Conservation (phyloP, 768 basidiomycete species). For the Pholiota microspora region DNA sequence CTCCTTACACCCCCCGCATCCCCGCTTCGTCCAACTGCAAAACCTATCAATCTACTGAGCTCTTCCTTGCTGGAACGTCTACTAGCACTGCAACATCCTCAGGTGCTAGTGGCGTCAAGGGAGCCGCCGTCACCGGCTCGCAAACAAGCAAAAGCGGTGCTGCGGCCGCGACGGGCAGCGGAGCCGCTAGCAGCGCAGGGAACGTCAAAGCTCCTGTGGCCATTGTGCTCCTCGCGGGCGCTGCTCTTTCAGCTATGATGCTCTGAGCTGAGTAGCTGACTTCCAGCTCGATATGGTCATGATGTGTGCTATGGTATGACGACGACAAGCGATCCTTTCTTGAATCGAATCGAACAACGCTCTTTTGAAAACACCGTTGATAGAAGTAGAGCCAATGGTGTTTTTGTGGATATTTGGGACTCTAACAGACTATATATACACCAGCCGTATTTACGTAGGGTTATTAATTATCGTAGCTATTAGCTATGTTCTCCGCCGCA, state of each 20-base stretch:
- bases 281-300: no score
- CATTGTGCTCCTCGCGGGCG: neutral
- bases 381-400: no score
- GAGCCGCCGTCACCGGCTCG: neutral
- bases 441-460: no score
- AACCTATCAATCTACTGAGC: slow-evolving; percentile 26
- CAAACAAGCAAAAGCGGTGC: neutral
- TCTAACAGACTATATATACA: neutral
- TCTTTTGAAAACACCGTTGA: no score
- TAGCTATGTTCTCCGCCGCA: no score
- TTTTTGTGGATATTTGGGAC: no score
- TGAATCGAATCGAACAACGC: no score
- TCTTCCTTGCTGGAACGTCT: slow-evolving; percentile 19
- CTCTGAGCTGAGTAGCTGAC: no score
- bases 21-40: slow-evolving; percentile 39
- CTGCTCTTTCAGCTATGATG: neutral
- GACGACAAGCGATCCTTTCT: no score
- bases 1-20: slow-evolving; percentile 39
- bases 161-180: neutral
- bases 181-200: neutral
- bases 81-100: neutral
- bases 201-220: neutral
- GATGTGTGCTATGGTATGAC: no score
- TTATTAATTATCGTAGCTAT: no score
- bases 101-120: neutral